phyloP scores from a whole-genome alignment of 2,329 filamentous ascomycete species.

The Calonectria hawksworthii region DNA sequence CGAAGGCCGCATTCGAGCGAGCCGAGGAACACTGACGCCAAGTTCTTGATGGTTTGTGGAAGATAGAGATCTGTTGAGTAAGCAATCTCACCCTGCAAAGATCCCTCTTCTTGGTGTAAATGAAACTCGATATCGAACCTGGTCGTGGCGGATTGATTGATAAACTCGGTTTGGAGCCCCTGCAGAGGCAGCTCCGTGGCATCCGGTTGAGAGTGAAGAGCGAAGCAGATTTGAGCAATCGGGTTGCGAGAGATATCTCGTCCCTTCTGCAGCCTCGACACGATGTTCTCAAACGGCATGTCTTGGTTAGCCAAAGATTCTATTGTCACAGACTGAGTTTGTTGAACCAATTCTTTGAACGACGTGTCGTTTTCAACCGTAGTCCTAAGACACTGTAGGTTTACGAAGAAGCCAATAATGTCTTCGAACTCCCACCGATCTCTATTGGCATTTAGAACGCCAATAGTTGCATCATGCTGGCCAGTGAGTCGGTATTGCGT shows the following conservation, averaged over 20 bases:
- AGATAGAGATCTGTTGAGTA: neutral
- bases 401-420: slow-evolving; percentile 45
- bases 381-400: slow-evolving; percentile 38
- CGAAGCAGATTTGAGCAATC: neutral
- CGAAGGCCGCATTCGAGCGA: neutral
- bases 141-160: neutral
- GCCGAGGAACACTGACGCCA: neutral
- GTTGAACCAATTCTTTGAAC: neutral
- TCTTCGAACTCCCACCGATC: slow-evolving; percentile 33
- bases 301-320: neutral
- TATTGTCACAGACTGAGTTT: neutral
- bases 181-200: neutral
- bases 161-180: neutral
- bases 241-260: neutral
- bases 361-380: slow-evolving; percentile 14
- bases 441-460: slow-evolving; percentile 37
- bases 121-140: neutral
- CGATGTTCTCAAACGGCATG: neutral
- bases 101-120: neutral
- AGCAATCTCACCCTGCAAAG: neutral
- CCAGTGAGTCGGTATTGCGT: slow-evolving; percentile 44
- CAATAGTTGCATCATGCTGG: slow-evolving; percentile 37
- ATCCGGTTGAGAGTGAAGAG: neutral
- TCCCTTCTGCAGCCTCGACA: neutral
- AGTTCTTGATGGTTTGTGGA: neutral